These are phyloP conservation scores for Aspergillus panamensis DNA, from an alignment of 495 filamentous ascomycete genomes.

Conservation along the genomic window DNA sequence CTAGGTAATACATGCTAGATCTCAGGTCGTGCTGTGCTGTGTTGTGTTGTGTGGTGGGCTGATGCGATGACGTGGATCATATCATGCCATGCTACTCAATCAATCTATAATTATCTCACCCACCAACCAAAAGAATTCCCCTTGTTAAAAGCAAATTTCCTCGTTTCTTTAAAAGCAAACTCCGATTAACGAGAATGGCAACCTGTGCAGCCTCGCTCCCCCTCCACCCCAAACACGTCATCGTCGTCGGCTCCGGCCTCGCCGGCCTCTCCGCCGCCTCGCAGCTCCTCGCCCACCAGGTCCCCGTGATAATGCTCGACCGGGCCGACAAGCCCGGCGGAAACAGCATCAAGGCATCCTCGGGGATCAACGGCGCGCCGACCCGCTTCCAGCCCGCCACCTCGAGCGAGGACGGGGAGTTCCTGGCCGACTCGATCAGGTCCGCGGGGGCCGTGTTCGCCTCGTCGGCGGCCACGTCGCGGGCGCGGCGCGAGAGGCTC, in stretches of 20 bases:
- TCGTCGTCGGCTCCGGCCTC: conserved; percentile 24
- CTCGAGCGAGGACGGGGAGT: conserved; percentile 33
- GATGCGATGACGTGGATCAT: too few species aligned
- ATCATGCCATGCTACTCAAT: too few species aligned
- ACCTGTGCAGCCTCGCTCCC: background rate
- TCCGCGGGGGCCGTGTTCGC: conserved; percentile 35
- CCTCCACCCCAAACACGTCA: conserved; percentile 7
- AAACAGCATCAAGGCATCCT: conserved; percentile 61
- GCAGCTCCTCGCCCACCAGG: conserved; percentile 41
- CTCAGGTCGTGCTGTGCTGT: too few species aligned
- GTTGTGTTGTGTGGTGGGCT: too few species aligned
- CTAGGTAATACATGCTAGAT: too few species aligned
- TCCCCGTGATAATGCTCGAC: conserved; percentile 51
- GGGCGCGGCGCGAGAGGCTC: conserved; percentile 34
- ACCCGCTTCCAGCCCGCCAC: conserved; percentile 47
- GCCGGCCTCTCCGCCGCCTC: conserved; percentile 30
- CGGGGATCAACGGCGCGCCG: conserved; percentile 58
- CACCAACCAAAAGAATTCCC: too few species aligned
- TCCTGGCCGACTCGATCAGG: conserved; percentile 51
- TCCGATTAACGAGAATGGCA: too few species aligned
- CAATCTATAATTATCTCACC: too few species aligned
- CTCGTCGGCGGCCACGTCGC: background rate
- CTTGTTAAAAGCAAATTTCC: too few species aligned
- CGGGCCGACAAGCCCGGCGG: conserved; percentile 54
- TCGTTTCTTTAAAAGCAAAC: too few species aligned